Base-by-base conservation (phyloP, 2,329 filamentous ascomycete species). In the Claviceps paspali region DNA sequence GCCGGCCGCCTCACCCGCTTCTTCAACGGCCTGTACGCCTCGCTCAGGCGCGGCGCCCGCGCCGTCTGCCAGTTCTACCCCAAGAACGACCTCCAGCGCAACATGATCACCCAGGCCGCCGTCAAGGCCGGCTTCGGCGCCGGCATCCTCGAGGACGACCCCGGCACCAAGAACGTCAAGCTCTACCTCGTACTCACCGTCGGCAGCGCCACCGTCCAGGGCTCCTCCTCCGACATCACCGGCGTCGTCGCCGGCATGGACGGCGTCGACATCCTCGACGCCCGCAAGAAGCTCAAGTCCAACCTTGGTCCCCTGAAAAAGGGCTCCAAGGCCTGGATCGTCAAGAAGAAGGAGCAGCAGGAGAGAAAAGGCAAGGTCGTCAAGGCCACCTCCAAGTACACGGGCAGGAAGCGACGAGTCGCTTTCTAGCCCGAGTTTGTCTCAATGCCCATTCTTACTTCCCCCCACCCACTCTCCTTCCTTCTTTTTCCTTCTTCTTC, bases 61-160 rank as follows among this genome's bases (percentile, higher is more conserved):
- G 91, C 91, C 0, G 88, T 96, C 11, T 94, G 87, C 55, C 91
- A 98, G 53, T 98, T 98, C 59, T 98, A 98, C 56, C 91, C 91
- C 3, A 94, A 94, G 63, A 96, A 98, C 56, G 82, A 92, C 48
- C 68, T 74, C 44, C 91, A 98, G 63, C 75, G 87, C 52, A 76
- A 73, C 52, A 94, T 98, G 87, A 93, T 98, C 47, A 84, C 79
- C 36, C 71, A 74, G 41, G 91, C 91, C 0, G 91, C 91, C 0
- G 81, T 96, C 43, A 86, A 82, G 53, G 91, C 91, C 2, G 91
- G 91, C 0, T 98, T 98, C 51, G 88, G 91, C 33, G 91, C 91
- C 0, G 91, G 91, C 62, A 71, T 98, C 24, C 65, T 98, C 33
- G 88, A 96, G 59, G 91, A 98, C 59, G 88, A 96, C 55, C 83